These are phyloP conservation scores for Boechera stricta DNA, from an alignment of 345 rosid genomes.

Conservation along the genomic window DNA sequence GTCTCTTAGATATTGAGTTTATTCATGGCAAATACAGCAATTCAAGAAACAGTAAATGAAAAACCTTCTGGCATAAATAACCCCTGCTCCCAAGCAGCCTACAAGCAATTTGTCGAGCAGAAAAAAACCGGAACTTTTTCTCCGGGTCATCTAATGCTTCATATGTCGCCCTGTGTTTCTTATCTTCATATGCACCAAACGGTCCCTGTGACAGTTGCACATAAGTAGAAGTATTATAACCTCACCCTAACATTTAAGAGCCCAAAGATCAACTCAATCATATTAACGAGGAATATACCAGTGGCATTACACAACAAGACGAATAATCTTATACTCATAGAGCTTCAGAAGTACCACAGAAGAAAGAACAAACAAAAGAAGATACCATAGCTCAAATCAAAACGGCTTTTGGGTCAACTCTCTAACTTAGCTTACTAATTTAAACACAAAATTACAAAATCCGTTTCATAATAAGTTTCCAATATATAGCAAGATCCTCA, in stretches of 20 bases:
- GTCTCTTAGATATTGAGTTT: background rate
- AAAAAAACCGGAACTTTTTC: conserved; percentile 72
- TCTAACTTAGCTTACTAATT: background rate
- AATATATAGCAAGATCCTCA: background rate
- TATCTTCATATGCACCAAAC: conserved; percentile 76
- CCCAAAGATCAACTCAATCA: background rate
- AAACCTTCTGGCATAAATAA: conserved; percentile 92
- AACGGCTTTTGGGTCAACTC: background rate
- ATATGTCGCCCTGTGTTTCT: conserved; percentile 90
- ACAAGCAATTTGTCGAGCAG: conserved; percentile 92
- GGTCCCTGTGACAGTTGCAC: conserved; percentile 60
- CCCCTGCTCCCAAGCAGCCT: conserved; percentile 88
- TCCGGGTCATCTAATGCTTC: conserved; percentile 75
- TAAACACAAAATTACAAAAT: background rate
- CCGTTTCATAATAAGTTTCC: background rate
- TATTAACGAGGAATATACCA: conserved; percentile 3
- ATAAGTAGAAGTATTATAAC: background rate
- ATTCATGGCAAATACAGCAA: background rate
- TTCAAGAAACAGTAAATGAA: conserved; percentile 8
- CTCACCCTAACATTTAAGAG: background rate
- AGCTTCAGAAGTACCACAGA: background rate
- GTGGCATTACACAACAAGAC: background rate
- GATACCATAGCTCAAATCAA: conserved; percentile 5
- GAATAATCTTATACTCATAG: background rate
- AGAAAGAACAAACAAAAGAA: background rate